Conservation (phyloP, 345 rosid genomes). For the Salix arbutifolia region DNA sequence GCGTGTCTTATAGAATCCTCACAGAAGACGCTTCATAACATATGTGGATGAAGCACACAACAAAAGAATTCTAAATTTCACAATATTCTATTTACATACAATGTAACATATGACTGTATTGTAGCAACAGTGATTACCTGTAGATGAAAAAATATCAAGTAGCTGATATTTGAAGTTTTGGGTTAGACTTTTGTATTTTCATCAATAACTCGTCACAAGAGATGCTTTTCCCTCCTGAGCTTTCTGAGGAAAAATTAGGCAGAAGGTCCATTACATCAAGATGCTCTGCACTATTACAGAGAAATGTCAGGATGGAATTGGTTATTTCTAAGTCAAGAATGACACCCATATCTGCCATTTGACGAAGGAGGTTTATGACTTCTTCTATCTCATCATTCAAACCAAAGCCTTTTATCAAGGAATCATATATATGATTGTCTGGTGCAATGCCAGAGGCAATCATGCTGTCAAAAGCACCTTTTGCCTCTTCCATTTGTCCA, state of each 20-base stretch:
- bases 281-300: slow-evolving; percentile 40
- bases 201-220: slow-evolving; percentile 31
- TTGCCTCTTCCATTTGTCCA: slow-evolving; percentile 54
- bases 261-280: slow-evolving; percentile 30
- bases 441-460: slow-evolving; percentile 51
- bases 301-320: slow-evolving; percentile 48
- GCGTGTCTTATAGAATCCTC: background rate
- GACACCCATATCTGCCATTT: slow-evolving; percentile 48
- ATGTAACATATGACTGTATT: background rate
- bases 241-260: slow-evolving; percentile 38
- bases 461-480: slow-evolving; percentile 47
- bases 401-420: slow-evolving; percentile 49
- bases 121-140: background rate
- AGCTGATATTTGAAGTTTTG: slow-evolving; percentile 5
- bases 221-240: slow-evolving; percentile 18
- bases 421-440: slow-evolving; percentile 42
- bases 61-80: background rate
- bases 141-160: slow-evolving; percentile 8
- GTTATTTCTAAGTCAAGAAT: slow-evolving; percentile 43
- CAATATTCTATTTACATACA: background rate
- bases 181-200: slow-evolving; percentile 19
- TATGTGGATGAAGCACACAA: background rate
- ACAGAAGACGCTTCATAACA: background rate
- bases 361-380: slow-evolving; percentile 38
- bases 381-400: slow-evolving; percentile 45